Evolutionary conservation across 352 stramenopile genomes (phyloP).

Genomic region (Pythium sp.): DNA sequence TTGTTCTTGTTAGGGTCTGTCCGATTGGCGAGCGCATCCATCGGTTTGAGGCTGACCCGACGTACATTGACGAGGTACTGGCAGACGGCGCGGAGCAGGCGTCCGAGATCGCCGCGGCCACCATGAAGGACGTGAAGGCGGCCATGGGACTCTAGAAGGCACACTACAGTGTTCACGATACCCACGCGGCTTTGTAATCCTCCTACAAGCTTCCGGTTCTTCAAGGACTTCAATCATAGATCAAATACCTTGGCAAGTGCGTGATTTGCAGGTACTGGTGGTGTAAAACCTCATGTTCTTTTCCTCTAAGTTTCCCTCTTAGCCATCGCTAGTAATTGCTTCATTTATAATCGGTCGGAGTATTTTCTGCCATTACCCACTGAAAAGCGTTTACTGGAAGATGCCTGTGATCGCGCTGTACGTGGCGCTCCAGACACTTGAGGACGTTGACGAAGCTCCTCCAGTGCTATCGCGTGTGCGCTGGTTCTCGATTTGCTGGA

Average conservation of each 20-base stretch:
- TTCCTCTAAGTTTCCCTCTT: too few species aligned
- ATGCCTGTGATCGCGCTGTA: constrained; percentile 30
- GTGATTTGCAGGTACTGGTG: too few species aligned
- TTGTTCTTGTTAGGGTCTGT: constrained; percentile 54
- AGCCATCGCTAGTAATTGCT: neutral
- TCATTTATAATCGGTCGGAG: too few species aligned
- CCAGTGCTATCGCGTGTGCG: constrained; percentile 7
- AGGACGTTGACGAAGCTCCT: constrained; percentile 8
- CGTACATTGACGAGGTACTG: constrained; percentile 90
- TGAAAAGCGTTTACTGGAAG: constrained; percentile 32
- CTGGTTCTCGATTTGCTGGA: constrained; percentile 15
- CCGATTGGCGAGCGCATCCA: constrained; percentile 94
- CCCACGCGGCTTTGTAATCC: too few species aligned
- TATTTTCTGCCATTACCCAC: too few species aligned
- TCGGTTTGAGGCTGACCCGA: constrained; percentile 88
- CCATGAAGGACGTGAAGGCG: constrained; percentile 74
- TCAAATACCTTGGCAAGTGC: too few species aligned
- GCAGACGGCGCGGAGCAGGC: constrained; percentile 76
- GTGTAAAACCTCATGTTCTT: too few species aligned
- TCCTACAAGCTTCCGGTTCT: too few species aligned
- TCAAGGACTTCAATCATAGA: too few species aligned
- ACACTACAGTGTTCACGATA: too few species aligned
- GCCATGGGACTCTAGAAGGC: constrained; percentile 69
- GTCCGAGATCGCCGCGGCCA: constrained; percentile 53
- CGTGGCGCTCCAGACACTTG: constrained; percentile 15